phyloP scores from a whole-genome alignment of 225 moss, liverwort and hornwort species.

The Pleurozium schreberi region DNA sequence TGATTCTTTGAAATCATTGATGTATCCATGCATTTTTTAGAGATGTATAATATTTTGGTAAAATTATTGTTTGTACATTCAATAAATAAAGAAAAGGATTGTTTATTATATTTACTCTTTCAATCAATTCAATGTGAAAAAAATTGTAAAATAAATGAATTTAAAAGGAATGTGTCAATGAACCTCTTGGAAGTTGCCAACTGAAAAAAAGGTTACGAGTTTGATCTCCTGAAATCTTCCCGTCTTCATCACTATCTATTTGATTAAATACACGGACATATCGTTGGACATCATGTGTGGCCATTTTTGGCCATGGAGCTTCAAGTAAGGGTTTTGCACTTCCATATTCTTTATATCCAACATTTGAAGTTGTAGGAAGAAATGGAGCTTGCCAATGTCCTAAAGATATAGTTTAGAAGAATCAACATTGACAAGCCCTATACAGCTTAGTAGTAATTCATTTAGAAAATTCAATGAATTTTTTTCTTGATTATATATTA shows the following conservation, averaged over 20 bases:
- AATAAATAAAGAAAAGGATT: neutral
- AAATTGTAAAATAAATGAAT: neutral
- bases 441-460: neutral
- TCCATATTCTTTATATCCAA: conserved; percentile 3
- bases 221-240: conserved; percentile 69
- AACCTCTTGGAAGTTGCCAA: conserved; percentile 88
- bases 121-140: neutral
- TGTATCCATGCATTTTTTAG: neutral
- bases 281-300: conserved; percentile 36
- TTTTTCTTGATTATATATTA: neutral
- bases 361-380: neutral
- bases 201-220: conserved; percentile 58
- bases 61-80: neutral
- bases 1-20: neutral
- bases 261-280: conserved; percentile 46
- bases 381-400: neutral
- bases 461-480: neutral
- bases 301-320: conserved; percentile 57
- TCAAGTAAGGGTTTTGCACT: neutral
- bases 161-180: neutral
- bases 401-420: neutral
- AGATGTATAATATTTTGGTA: neutral
- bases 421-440: neutral
- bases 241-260: conserved; percentile 55
- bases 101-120: neutral